Evolutionary conservation across 2,329 filamentous ascomycete genomes (phyloP).

Genomic region (Xylaria hypoxylon): DNA sequence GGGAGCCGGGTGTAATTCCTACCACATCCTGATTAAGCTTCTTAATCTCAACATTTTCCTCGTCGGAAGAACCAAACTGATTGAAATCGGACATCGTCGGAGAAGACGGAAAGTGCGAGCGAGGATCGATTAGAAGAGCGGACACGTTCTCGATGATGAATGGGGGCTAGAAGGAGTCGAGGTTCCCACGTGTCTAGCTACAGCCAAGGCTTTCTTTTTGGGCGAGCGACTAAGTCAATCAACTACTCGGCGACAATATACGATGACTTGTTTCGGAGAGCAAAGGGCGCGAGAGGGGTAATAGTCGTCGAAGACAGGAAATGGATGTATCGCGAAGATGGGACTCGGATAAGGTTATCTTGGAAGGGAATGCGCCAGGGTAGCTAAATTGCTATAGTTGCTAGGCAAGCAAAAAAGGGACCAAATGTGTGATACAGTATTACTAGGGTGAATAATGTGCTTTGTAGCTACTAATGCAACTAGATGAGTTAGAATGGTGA

Average conservation of each 20-base stretch:
- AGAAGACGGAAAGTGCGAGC: background rate
- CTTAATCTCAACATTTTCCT: constrained; percentile 84
- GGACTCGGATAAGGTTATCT: background rate
- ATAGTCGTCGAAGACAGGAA: constrained; percentile 2
- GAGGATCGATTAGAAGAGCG: background rate
- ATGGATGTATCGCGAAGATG: constrained; percentile 7
- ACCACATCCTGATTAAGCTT: constrained; percentile 84
- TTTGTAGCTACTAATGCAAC: background rate
- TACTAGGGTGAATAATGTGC: constrained; percentile 1
- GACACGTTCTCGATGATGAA: constrained; percentile 7
- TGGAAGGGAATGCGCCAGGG: constrained; percentile 15
- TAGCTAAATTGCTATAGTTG: background rate
- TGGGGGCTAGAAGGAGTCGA: constrained; percentile 1
- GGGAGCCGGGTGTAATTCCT: constrained; percentile 53
- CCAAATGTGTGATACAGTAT: background rate
- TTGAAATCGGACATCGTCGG: constrained; percentile 75
- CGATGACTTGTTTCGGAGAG: background rate
- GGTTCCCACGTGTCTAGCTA: background rate
- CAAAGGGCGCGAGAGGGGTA: background rate
- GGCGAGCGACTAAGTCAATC: background rate
- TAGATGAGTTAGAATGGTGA: constrained; percentile 2
- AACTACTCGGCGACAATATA: background rate
- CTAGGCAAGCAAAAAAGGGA: background rate
- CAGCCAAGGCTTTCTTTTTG: background rate
- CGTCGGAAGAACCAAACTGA: constrained; percentile 78